A percentile compares a stretch with the other conserved stretches of the same genome.
phyloP scores from a whole-genome alignment of 2,329 filamentous ascomycete genomes.

The Penicillium verrucosum region DNA sequence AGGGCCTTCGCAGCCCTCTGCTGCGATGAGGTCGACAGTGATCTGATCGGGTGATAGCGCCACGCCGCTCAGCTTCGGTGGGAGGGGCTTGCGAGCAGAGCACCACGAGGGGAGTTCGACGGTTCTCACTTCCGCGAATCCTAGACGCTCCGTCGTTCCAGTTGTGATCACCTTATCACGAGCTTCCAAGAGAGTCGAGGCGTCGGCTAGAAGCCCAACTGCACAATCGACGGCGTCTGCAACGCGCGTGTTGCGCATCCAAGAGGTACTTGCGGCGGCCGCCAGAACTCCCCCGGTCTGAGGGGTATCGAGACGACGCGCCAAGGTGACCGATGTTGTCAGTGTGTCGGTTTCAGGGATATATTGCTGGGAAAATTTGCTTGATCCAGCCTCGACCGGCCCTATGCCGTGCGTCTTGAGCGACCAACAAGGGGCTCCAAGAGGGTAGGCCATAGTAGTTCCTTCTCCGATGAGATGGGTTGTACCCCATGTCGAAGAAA shows the following conservation, averaged over 20 bases:
- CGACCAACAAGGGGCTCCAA: constrained; percentile 9
- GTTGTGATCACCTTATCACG: constrained; percentile 10
- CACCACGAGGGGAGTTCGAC: not conserved
- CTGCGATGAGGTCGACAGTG: too few species aligned
- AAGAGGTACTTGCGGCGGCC: constrained; percentile 8
- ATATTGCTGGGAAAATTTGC: constrained; percentile 10
- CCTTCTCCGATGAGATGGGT: constrained; percentile 12
- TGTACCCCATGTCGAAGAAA: constrained; percentile 12
- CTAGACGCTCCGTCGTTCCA: not conserved
- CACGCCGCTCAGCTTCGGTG: too few species aligned
- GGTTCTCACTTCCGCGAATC: constrained; percentile 11
- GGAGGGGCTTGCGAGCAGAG: too few species aligned
- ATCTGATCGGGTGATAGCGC: too few species aligned
- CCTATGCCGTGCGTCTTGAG: constrained; percentile 11
- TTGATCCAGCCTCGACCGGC: not conserved
- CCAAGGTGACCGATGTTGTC: constrained; percentile 10
- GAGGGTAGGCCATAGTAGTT: not conserved
- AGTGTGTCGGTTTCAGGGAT: constrained; percentile 8
- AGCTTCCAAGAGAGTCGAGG: constrained; percentile 5
- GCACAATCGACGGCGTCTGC: constrained; percentile 14
- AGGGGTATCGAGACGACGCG: constrained; percentile 7
- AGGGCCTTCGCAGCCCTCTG: too few species aligned
- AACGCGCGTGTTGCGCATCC: constrained; percentile 14
- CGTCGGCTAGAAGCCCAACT: constrained; percentile 9
- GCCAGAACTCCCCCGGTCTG: constrained; percentile 8